Evolutionary conservation across 2,329 filamentous ascomycete species (phyloP), one percentile per base, ranked within the genome.

Genomic region (Ophidiomyces ophidiicola): DNA sequence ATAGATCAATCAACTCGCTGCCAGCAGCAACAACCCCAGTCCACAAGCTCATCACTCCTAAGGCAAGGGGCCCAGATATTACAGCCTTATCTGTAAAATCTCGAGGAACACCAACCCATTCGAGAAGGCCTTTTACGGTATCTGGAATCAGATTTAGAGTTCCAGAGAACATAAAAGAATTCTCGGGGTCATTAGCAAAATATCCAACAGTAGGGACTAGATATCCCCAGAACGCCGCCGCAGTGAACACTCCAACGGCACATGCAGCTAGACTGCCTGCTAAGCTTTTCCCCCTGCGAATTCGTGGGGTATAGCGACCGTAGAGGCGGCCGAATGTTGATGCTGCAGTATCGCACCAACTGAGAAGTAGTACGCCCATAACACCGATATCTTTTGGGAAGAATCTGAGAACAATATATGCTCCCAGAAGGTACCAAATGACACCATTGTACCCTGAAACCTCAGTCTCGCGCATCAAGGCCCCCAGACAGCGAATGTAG

Each of bases 321-420:
- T 83, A 96, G 10, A 88, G 68, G 39, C 90, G 76, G 38, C 90
- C 90, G 55, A 98, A 87, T 0, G 90, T 98, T 56, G 82, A 90
- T 36, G 90, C 90, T 24, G 90, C 90, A 1, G 90, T 96, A 59
- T 98, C 90, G 62, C 90, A 98, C 90, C 90, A 98, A 55, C 83
- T 92, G 17, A 98, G 74, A 28, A 98, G 72, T 52, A 98, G 68
- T 30, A 96, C 81, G 45, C 82, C 79, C 68, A 96, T 80, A 34
- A 93, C 80, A 5, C 80, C 86, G 17, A 98, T 74, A 53, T 98
- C 90, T 64, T 96, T 98, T 47, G 87, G 85, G 59, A 92, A 85
- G 58, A 84, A 85, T 49, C 76, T 76, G 48, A 96, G 74, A 11
- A 88, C 85, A 21, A 78, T 71, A 77, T 86, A 94, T 19, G 86